phyloP scores from a whole-genome alignment of 176 grass and related monocot genomes.

The Cymbopogon citratus region DNA sequence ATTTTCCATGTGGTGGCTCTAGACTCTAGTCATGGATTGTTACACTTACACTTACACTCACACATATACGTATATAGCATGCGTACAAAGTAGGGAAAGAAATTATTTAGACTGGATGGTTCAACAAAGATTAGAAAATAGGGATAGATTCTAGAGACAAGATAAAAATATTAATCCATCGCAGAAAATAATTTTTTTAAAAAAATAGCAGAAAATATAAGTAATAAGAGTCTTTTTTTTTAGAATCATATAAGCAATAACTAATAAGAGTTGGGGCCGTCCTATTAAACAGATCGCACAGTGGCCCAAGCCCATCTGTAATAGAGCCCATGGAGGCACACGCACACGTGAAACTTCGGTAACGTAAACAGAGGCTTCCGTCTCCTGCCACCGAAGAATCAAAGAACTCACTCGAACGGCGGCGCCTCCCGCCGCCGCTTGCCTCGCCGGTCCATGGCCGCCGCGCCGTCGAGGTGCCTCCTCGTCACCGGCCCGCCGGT shows the following conservation, averaged over 20 bases:
- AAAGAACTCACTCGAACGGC: not conserved
- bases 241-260: too few relatives aligned
- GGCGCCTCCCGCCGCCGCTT: not conserved
- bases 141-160: not conserved
- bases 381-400: not conserved
- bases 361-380: not conserved
- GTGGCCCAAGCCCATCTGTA: not conserved
- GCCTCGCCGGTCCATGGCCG: constrained; percentile 20
- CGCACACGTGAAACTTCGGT: not conserved
- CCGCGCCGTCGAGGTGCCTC: constrained; percentile 58
- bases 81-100: too few relatives aligned
- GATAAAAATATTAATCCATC: not conserved
- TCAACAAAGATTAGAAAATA: not conserved
- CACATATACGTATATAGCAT: too few relatives aligned
- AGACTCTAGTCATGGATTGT: too few relatives aligned
- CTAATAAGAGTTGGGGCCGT: not conserved
- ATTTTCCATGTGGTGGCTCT: too few relatives aligned
- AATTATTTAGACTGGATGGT: not conserved
- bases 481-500: constrained; percentile 83
- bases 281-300: not conserved
- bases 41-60: too few relatives aligned
- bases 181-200: not conserved
- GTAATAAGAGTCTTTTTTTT: not conserved
- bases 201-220: too few relatives aligned
- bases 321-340: not conserved